A percentile compares a stretch with the other conserved stretches of the same genome.
Evolutionary conservation across 345 rosid species (phyloP).

Genomic region (Pseudoturritis turrita): DNA sequence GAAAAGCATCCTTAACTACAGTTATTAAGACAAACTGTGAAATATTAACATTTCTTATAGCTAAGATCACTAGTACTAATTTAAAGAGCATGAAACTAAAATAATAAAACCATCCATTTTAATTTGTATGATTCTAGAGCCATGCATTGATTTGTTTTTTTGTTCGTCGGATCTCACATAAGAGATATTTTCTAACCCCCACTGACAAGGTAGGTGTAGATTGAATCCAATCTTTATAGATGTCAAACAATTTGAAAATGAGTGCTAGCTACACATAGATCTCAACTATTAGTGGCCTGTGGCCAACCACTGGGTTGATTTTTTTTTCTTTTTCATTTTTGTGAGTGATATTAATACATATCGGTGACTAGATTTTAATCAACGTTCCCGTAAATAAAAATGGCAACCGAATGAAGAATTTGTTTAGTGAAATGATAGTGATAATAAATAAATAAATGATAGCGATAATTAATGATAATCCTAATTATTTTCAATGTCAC

Average conservation of each 20-base stretch:
- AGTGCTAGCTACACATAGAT: background rate
- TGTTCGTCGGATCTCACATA: background rate
- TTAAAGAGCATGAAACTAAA: background rate
- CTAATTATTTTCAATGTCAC: background rate
- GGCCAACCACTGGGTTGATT: slow-evolving; percentile 11
- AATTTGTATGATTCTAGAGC: background rate
- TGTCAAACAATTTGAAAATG: slow-evolving; percentile 13
- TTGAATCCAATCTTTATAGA: background rate
- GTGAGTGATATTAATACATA: background rate
- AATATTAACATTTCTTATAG: background rate
- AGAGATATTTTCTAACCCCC: background rate
- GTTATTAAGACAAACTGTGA: background rate
- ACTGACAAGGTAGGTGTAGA: slow-evolving; percentile 9
- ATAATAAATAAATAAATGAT: background rate
- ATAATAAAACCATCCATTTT: background rate
- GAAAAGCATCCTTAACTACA: background rate
- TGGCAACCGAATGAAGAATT: background rate
- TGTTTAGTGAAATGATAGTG: background rate
- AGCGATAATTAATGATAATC: background rate
- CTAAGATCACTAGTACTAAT: background rate
- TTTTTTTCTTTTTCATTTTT: background rate
- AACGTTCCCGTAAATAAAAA: background rate
- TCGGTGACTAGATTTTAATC: background rate
- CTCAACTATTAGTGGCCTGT: slow-evolving; percentile 1
- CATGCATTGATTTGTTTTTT: background rate